These are phyloP conservation scores for Oryza meyeriana DNA, from an alignment of 176 grass and related monocot genomes.

Conservation along the genomic window DNA sequence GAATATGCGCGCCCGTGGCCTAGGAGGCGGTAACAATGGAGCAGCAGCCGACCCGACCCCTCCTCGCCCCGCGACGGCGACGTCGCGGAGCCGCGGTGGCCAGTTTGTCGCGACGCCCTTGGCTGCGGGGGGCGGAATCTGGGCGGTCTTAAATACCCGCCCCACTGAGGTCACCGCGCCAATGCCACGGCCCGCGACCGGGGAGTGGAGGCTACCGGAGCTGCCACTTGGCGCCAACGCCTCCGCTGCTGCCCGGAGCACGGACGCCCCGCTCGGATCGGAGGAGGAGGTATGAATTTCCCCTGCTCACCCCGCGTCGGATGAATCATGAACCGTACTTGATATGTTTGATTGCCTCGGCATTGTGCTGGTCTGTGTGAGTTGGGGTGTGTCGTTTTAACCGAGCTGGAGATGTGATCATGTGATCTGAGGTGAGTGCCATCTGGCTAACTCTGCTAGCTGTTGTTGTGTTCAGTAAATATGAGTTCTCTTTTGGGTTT, in stretches of 20 bases:
- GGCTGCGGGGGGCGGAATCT: slow-evolving; percentile 29
- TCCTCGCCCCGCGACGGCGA: slow-evolving; percentile 22
- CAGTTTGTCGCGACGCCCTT: slow-evolving; percentile 33
- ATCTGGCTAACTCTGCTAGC: neutral
- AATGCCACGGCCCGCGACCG: slow-evolving; percentile 1
- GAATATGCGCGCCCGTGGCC: slow-evolving; percentile 45
- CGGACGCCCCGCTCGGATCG: neutral
- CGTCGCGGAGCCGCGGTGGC: slow-evolving; percentile 5
- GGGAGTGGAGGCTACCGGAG: neutral
- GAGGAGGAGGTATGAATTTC: neutral
- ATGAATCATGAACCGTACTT: neutral
- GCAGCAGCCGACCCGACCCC: neutral
- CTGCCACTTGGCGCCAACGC: slow-evolving; percentile 41
- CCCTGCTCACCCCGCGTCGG: neutral
- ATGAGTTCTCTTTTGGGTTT: neutral
- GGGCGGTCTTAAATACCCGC: slow-evolving; percentile 30
- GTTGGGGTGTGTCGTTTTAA: neutral
- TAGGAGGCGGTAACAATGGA: slow-evolving; percentile 11
- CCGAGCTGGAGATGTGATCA: neutral
- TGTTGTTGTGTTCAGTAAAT: neutral
- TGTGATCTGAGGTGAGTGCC: neutral
- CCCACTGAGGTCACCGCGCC: slow-evolving; percentile 20
- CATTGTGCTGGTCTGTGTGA: neutral
- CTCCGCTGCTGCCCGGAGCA: neutral
- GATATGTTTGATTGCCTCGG: neutral